Evolutionary conservation across 1,284 basidiomycete species (phyloP), one percentile per base, ranked within the genome.

Genomic region (Fomitopsis pinicola): DNA sequence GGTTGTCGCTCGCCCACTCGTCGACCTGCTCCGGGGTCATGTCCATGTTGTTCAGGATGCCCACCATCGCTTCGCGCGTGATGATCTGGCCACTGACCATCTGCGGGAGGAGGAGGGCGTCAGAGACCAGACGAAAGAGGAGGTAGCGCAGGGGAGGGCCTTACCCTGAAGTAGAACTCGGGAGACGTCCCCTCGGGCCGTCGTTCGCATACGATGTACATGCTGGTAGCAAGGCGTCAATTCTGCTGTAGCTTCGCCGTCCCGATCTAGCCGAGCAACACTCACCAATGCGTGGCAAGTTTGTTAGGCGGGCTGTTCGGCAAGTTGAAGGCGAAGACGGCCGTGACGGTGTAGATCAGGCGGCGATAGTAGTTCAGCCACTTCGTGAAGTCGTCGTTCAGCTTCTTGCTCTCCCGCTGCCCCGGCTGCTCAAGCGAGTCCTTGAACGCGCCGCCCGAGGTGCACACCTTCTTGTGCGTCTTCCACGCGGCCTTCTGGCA

Each of bases 11-110:
- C 26, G 69, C 60, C 55, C 66, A 70, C 14, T 65, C 65, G 12
- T 71, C 60, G 26, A 71, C 58, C 17, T 71, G 61, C 19, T 71
- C 64, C 40, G 62, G 62, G 28, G 65, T 62, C 26, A 57, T 55
- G 5, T 67, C 58, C 22, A 64, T 35, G 50, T 67, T 61, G 42
- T 60, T 59, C 36, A 76, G 52, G 15, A 62, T 62, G 22, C 65
- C 52, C 17, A 69, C 60, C 30, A 74, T 64, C 50, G 59, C 58
- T 50, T 67, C 59, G 14, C 70, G 71, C 40, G 72, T 65, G 67
- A 72, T 64, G 26, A 77, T 61, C 33, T 61, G 64, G 5, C 71
- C 70, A 8, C 62, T 57, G 17, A 60, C 55, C 71, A 76, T 69
- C 74, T 75, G 15, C 53, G 57, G 26, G 26, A n/a, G 22, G 3